phyloP scores from a whole-genome alignment of 2,329 filamentous ascomycete genomes.

The Fusarium pseudoanthophilum region DNA sequence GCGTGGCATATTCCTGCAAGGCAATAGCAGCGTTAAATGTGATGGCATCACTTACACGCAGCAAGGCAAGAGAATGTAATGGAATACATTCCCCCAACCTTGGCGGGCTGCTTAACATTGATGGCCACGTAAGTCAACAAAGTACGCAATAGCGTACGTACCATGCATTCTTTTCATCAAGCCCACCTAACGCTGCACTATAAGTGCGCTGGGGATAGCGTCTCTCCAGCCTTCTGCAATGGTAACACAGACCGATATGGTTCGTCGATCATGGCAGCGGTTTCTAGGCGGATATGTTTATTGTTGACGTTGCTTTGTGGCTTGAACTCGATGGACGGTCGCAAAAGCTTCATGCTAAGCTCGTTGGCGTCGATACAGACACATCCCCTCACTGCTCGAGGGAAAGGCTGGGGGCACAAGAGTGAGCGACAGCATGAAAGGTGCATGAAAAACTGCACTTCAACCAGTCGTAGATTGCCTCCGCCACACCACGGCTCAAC shows the following conservation, averaged over 20 bases:
- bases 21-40: background rate
- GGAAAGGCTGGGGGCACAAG: background rate
- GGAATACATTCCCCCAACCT: slow-evolving; percentile 9
- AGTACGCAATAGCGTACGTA: slow-evolving; percentile 31
- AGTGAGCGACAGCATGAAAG: slow-evolving; percentile 6
- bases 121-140: background rate
- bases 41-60: background rate
- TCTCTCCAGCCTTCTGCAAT: slow-evolving; percentile 10
- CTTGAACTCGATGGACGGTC: slow-evolving; percentile 10
- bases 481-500: slow-evolving; percentile 18
- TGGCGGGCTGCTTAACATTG: background rate
- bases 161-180: slow-evolving; percentile 21
- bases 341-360: slow-evolving; percentile 1
- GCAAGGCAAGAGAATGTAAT: background rate
- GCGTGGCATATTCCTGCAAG: background rate
- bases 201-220: background rate
- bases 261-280: slow-evolving; percentile 6
- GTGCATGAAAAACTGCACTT: slow-evolving; percentile 7
- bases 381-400: background rate
- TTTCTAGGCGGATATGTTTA: slow-evolving; percentile 26
- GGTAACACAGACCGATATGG: slow-evolving; percentile 14
- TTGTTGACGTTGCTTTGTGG: slow-evolving; percentile 26
- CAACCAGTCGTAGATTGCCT: slow-evolving; percentile 4
- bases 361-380: background rate
- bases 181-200: background rate